Base-by-base conservation (phyloP, 345 rosid genomes). In the Pistacia integerrima region DNA sequence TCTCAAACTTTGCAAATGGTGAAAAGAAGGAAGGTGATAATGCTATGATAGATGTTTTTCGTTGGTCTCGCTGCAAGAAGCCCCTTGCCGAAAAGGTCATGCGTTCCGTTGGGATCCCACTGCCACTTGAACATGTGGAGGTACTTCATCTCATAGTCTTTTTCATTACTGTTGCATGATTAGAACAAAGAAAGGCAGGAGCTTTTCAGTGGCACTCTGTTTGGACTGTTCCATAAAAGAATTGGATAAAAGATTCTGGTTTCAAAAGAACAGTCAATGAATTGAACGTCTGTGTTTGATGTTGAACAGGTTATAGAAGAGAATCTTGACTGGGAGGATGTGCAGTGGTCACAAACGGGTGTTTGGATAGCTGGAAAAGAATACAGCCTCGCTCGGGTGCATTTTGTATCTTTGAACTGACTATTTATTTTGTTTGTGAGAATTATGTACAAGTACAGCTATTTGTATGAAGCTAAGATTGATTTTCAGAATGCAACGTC, bases 321-420 rank as follows among this genome's bases (percentile, higher is more conserved):
- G 74, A 92, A 89, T 65, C 83, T 95, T 4, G 99, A 97, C 69
- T 97, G 99, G 99, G 99, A 97, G 80, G 99, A 92, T 74, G 94
- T 97, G 83, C 95, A 94, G 57, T 97, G 99, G 99, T 97, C 99
- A 13, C 98, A 97, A 54, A 92, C 97, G 56, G 99, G 99, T 44
- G 99, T 94, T 61, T 92, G 97, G 97, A 88, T 97, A 71, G 94
- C 92, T 70, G 98, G 97, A 58, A 92, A 91, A 84, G 98, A 92
- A 80, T 94, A 91, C 76, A 76, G 88, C 1, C 90, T 97, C 74
- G 97, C 99, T 18, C 90, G 97, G 80, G 95, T 92, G 79, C 97
- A 94, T 85, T 97, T 94, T 77, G 84, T 94, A n/a, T 88, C 97
- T 12, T 81, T 88, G 61, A 86, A 86, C 84, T 88, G 79, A 79